A percentile compares a stretch with the other conserved stretches of the same genome.
Conservation (phyloP, 2,329 filamentous ascomycete genomes). For the Fusarium cyanostomum region DNA sequence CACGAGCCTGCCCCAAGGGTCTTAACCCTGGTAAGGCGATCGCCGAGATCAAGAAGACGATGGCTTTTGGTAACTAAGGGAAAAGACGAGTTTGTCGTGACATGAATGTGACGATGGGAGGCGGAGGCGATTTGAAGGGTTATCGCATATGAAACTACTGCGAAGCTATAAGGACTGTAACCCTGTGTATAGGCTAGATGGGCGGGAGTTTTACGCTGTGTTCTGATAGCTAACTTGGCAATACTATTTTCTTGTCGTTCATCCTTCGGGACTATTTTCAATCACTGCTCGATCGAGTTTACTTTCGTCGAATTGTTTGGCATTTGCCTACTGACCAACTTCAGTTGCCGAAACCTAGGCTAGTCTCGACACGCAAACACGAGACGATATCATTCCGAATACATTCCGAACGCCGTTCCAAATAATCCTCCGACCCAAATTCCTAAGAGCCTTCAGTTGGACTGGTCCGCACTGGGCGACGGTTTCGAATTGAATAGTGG, state of each 20-base stretch:
- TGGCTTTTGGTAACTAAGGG: slow-evolving; percentile 66
- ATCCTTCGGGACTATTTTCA: slow-evolving; percentile 4
- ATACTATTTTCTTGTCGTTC: slow-evolving; percentile 41
- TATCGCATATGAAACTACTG: slow-evolving; percentile 36
- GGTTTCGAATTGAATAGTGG: not conserved
- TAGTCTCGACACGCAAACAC: not conserved
- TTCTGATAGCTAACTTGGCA: slow-evolving; percentile 43
- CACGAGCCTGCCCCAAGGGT: slow-evolving; percentile 96
- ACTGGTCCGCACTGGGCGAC: not conserved
- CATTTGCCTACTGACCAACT: not conserved
- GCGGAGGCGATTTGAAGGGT: slow-evolving; percentile 34
- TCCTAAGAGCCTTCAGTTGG: not conserved
- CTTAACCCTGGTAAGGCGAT: slow-evolving; percentile 95
- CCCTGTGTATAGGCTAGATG: slow-evolving; percentile 44
- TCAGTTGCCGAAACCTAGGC: not conserved
- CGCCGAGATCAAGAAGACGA: slow-evolving; percentile 98
- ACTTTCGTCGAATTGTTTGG: not conserved
- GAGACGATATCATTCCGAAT: not conserved
- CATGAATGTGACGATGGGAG: slow-evolving; percentile 28
- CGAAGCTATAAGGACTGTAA: slow-evolving; percentile 41
- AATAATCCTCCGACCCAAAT: not conserved
- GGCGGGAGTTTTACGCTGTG: slow-evolving; percentile 41
- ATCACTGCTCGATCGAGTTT: not conserved
- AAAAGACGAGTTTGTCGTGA: slow-evolving; percentile 16
- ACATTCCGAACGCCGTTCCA: not conserved